Base-by-base conservation (phyloP, 2,329 filamentous ascomycete species). In the Dactylonectria estremocensis region DNA sequence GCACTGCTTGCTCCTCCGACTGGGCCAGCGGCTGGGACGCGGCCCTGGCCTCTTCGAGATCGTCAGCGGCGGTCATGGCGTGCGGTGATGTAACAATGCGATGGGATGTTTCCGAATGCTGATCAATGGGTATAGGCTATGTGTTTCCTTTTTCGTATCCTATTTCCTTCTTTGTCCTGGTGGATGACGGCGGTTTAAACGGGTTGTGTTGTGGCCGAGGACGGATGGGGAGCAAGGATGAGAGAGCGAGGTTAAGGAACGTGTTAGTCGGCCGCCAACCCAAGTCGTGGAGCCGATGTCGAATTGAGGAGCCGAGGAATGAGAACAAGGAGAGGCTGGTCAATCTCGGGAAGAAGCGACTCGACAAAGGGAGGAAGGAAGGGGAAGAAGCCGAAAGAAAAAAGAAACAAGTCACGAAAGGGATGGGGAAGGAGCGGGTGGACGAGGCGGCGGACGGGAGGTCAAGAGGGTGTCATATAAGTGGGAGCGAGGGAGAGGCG, bases 11-110 rank as follows among this genome's bases (percentile, higher is more conserved):
- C 31, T 55, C 31, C 54, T 64, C 64, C 8, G 64, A 64, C 28
- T 67, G 64, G 40, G 64, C 48, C 22, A 67, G 53, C n/a, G 54
- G 54, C 10, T 59, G 45, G 37, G 64, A 62, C 9, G 53, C 37
- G 37, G 46, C 35, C 20, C 58, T 57, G 48, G 58, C 64, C 60
- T 67, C 64, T n/a, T 67, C 64, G 35, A 67, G 64, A 67, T 66
- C 64, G 54, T 53, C 40, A 16, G 45, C 18, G 46, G n/a, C 46
- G 18, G 58, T 53, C 64, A 66, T 66, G 13, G 46, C 37, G 53
- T 10, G 58, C 48, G 40, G 45, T n/a, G 35, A 31, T 40, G 45
- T 28, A 31, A 37, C 24, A 45, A 33, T 31, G 24, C 31, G 53
- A 24, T 18, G 35, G 62, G 1, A 40, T 65, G 22, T 8, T 4